Conservation (phyloP, 371 early-diverging fungal species). For the Mucor sp. region DNA sequence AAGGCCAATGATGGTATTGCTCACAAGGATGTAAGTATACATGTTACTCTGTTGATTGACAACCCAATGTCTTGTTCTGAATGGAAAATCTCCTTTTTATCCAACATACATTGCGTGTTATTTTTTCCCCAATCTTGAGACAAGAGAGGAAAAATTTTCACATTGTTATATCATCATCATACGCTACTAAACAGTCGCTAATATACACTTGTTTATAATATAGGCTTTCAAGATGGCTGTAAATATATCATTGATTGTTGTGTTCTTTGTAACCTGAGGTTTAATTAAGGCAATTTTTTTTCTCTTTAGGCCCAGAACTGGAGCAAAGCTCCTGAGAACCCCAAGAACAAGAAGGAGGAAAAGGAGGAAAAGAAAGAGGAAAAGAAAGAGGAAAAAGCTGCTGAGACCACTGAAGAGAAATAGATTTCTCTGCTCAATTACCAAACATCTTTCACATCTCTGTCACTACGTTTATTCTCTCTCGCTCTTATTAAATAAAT, state of each 20-base stretch:
- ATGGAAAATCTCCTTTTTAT: background rate
- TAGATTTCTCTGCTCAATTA: background rate
- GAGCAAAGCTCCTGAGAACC: slow-evolving; percentile 44
- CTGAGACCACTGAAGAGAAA: slow-evolving; percentile 2
- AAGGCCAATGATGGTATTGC: slow-evolving; percentile 53
- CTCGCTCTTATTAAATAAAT: background rate
- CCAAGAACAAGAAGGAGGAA: slow-evolving; percentile 42
- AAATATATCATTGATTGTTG: slow-evolving; percentile 17
- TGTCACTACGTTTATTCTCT: background rate
- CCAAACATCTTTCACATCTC: background rate
- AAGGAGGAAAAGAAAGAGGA: slow-evolving; percentile 10
- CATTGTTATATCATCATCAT: background rate
- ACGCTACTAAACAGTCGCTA: background rate
- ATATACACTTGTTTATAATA: slow-evolving; percentile 1
- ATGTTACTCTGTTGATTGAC: background rate
- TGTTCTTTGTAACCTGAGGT: background rate
- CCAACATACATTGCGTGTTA: background rate
- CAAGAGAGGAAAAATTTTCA: background rate
- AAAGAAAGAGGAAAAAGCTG: slow-evolving; percentile 4
- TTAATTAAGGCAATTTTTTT: slow-evolving; percentile 12
- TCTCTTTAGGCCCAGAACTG: slow-evolving; percentile 46
- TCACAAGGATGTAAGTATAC: slow-evolving; percentile 61
- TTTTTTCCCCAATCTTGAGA: background rate
- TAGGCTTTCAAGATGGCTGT: slow-evolving; percentile 51
- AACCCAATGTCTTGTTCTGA: background rate